Percentiles rank a stretch among this genome's conserved stretches.
Conservation (phyloP, 768 basidiomycete species). For the Boletus sensibilis region DNA sequence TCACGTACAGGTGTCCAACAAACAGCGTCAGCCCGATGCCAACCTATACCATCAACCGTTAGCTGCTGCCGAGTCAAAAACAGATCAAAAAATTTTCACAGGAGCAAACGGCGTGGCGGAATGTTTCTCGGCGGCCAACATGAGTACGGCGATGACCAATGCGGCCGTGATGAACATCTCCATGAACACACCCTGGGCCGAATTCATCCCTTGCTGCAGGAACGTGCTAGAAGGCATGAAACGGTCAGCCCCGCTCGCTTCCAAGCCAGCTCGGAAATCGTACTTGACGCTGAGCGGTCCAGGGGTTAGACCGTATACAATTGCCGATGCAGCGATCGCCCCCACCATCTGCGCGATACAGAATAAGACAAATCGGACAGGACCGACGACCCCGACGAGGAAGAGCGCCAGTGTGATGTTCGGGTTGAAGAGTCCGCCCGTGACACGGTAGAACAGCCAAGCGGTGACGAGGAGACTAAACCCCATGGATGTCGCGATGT, state of each 20-base stretch:
- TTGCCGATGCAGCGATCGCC: constrained; percentile 56
- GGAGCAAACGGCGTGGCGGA: constrained; percentile 64
- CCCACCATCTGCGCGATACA: constrained; percentile 62
- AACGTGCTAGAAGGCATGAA: constrained; percentile 40
- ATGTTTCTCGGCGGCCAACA: constrained; percentile 74
- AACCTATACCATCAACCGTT: constrained; percentile 36
- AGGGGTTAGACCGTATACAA: constrained; percentile 54
- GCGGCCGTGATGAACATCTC: constrained; percentile 68
- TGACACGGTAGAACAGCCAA: constrained; percentile 66
- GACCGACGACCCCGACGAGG: constrained; percentile 52
- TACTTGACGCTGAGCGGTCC: constrained; percentile 56
- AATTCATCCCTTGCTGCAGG: constrained; percentile 46
- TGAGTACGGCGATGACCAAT: constrained; percentile 62
- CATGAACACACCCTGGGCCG: constrained; percentile 63
- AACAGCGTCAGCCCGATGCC: constrained; percentile 68
- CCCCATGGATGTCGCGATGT: constrained; percentile 61
- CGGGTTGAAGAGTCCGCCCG: constrained; percentile 67
- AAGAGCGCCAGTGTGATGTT: constrained; percentile 59
- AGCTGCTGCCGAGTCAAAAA: not conserved
- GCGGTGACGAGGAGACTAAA: constrained; percentile 59
- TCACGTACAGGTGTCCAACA: constrained; percentile 54
- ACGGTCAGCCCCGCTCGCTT: constrained; percentile 1
- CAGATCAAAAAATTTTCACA: constrained; percentile 32
- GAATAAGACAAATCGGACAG: constrained; percentile 57
- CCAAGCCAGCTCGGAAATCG: constrained; percentile 9